phyloP scores from a whole-genome alignment of 202 grass and related monocot species.

The Schoenoplectus tabernaemontani region DNA sequence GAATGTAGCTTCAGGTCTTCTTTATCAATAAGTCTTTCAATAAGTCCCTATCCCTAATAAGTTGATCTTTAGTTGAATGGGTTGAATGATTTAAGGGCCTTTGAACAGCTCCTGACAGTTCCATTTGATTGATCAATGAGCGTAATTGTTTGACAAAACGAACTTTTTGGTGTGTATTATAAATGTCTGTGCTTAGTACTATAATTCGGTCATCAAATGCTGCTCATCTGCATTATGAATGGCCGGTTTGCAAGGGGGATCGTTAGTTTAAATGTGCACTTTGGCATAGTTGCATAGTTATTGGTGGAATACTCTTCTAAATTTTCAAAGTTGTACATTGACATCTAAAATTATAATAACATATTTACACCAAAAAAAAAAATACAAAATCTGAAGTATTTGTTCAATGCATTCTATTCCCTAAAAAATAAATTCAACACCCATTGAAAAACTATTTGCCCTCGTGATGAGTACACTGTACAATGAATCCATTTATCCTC shows the following conservation, averaged over 20 bases:
- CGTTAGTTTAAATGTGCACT: neutral
- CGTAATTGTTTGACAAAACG: neutral
- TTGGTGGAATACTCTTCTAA: no score
- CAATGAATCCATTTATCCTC: no score
- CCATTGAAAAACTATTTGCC: no score
- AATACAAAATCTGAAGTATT: no score
- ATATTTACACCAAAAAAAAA: no score
- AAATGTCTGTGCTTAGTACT: neutral
- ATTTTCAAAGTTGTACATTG: no score
- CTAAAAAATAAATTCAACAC: no score
- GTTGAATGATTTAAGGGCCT: neutral
- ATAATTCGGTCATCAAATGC: neutral
- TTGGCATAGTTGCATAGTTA: neutral
- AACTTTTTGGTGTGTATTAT: neutral
- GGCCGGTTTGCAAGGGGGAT: neutral
- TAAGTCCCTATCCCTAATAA: neutral
- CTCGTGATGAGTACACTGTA: no score
- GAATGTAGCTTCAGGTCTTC: neutral
- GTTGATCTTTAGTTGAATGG: neutral
- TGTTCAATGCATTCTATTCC: no score
- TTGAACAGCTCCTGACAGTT: neutral
- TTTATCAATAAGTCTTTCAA: constrained; percentile 8
- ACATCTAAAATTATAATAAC: no score
- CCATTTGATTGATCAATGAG: neutral
- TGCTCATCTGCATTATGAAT: neutral